These are phyloP conservation scores for Tritrichomonas foetus DNA, from an alignment of 208 protist species.

Conservation along the genomic window DNA sequence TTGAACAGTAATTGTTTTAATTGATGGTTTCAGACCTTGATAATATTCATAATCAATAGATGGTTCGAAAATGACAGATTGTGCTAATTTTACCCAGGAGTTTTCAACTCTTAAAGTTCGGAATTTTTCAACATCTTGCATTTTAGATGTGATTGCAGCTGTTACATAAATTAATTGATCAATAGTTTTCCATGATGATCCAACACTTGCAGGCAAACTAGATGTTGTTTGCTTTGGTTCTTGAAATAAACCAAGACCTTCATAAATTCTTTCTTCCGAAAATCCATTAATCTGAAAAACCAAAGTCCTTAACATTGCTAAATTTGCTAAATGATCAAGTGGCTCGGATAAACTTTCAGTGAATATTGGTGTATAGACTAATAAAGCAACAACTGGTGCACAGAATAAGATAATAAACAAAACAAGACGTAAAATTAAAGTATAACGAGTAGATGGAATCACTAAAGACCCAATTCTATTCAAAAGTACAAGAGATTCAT, in stretches of 20 bases:
- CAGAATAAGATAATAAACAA: not conserved
- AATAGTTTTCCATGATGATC: not conserved
- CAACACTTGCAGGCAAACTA: not conserved
- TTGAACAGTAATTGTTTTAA: too few species aligned
- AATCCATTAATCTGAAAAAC: not conserved
- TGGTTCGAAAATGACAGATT: not conserved
- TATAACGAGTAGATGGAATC: not conserved
- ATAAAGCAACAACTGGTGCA: not conserved
- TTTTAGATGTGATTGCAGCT: not conserved
- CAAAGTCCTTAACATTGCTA: not conserved
- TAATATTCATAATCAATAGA: not conserved
- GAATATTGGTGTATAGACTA: not conserved
- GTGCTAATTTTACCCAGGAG: not conserved
- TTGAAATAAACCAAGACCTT: not conserved
- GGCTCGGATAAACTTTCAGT: not conserved
- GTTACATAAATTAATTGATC: not conserved
- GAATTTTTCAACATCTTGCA: not conserved
- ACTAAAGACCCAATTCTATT: not conserved
- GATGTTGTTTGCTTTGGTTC: not conserved
- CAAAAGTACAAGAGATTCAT: not conserved
- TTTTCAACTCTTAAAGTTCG: not conserved
- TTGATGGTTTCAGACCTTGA: not conserved
- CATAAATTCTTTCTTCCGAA: not conserved
- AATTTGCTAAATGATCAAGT: not conserved
- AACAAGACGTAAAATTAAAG: not conserved